phyloP scores from a whole-genome alignment of 176 grass and related monocot species.

The Aegilops speltoides region DNA sequence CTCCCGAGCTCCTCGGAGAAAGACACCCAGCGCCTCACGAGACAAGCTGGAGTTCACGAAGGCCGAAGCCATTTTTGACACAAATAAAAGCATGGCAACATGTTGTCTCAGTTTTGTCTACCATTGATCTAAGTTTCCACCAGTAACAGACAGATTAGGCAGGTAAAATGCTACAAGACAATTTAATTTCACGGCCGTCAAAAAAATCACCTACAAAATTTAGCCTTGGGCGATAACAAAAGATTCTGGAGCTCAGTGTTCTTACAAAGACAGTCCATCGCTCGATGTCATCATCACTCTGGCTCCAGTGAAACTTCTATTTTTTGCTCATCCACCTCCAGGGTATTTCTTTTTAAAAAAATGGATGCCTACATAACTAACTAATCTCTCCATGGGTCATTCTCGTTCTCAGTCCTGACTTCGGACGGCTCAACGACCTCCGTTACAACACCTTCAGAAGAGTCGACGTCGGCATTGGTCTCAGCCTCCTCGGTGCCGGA shows the following conservation, averaged over 20 bases:
- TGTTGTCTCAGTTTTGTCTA: too few relatives aligned
- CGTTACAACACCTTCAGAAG: constrained; percentile 7
- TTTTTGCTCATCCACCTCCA: neutral
- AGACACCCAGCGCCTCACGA: too few relatives aligned
- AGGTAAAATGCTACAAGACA: neutral
- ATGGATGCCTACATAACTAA: neutral
- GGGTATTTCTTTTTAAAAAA: neutral
- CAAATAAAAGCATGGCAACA: too few relatives aligned
- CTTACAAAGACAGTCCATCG: neutral
- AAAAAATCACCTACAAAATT: constrained; percentile 32
- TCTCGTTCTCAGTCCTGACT: constrained; percentile 80
- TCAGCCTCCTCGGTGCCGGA: constrained; percentile 30
- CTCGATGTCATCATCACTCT: neutral
- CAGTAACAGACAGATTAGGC: too few relatives aligned
- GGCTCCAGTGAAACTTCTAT: constrained; percentile 1
- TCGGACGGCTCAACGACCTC: constrained; percentile 87
- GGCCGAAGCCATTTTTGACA: too few relatives aligned
- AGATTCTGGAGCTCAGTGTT: neutral
- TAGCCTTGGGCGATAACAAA: neutral
- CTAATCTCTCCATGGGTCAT: constrained; percentile 86
- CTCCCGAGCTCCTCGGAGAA: too few relatives aligned
- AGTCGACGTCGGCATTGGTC: neutral
- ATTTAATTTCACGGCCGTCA: neutral
- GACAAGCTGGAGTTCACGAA: too few relatives aligned
- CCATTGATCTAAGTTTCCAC: too few relatives aligned